Conservation (phyloP, 169 alveolate species). For the Toxoplasma gondii region DNA sequence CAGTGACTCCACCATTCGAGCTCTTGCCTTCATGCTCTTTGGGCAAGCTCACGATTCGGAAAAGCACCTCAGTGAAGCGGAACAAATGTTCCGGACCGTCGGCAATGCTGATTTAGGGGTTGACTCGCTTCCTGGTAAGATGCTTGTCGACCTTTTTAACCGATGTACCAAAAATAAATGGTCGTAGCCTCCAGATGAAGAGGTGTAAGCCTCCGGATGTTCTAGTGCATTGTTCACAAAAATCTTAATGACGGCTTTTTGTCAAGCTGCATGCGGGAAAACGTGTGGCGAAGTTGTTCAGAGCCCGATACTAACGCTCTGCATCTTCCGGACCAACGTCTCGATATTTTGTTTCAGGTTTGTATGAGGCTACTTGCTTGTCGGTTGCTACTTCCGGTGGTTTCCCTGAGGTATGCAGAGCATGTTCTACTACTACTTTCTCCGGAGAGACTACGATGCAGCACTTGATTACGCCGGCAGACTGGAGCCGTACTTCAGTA, state of each 20-base stretch:
- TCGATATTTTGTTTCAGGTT: too few relatives aligned
- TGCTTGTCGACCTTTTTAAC: neutral
- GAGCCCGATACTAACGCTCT: too few relatives aligned
- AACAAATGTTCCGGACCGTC: conserved; percentile 1
- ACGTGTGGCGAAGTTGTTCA: too few relatives aligned
- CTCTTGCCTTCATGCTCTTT: neutral
- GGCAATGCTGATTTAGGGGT: neutral
- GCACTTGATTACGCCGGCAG: conserved; percentile 14
- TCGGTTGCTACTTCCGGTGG: neutral
- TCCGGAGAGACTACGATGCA: conserved; percentile 16
- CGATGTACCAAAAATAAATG: too few relatives aligned
- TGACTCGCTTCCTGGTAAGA: neutral
- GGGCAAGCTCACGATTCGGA: neutral
- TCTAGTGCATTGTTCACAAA: too few relatives aligned
- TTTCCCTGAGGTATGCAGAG: conserved; percentile 1
- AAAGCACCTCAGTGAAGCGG: neutral
- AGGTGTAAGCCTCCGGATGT: too few relatives aligned
- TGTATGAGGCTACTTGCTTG: too few relatives aligned
- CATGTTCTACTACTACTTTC: conserved; percentile 37
- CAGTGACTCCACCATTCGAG: neutral
- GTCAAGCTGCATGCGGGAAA: too few relatives aligned
- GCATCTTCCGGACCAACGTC: too few relatives aligned
- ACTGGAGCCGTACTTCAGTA: neutral
- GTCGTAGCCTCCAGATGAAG: too few relatives aligned
- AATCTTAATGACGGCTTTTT: too few relatives aligned